phyloP scores from a whole-genome alignment of 2,329 filamentous ascomycete species.

The Colletotrichum orchidophilum region DNA sequence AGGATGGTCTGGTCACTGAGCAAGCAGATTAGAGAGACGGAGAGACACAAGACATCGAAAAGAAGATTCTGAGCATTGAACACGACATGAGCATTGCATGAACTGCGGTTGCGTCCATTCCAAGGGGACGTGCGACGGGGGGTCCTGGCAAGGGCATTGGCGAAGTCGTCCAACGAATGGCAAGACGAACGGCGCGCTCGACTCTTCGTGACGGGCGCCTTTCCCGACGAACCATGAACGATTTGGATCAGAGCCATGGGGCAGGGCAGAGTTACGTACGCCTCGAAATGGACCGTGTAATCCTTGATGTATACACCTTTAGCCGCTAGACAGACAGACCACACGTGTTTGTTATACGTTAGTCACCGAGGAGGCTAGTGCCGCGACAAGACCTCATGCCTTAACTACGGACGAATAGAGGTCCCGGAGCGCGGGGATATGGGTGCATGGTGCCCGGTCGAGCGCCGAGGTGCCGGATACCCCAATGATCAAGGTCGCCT shows the following conservation, averaged over 20 bases:
- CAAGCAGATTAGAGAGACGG: not conserved
- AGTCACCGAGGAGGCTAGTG: too few relatives aligned
- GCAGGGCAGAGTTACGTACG: not conserved
- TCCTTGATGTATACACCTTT: not conserved
- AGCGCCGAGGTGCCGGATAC: not conserved
- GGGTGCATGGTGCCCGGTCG: not conserved
- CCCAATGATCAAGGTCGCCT: not conserved
- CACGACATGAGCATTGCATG: slow-evolving; percentile 15
- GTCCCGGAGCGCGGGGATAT: not conserved
- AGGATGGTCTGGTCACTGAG: not conserved
- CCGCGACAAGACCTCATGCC: not conserved
- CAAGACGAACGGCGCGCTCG: slow-evolving; percentile 3
- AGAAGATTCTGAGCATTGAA: not conserved
- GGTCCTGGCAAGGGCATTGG: not conserved
- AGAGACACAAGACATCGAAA: not conserved
- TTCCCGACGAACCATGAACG: not conserved
- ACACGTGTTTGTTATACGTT: too few relatives aligned
- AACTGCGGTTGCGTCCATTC: not conserved
- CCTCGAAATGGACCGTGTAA: not conserved
- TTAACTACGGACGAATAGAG: too few relatives aligned
- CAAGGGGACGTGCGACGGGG: not conserved
- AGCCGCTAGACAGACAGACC: not conserved
- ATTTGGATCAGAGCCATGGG: too few relatives aligned
- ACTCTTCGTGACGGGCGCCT: not conserved
- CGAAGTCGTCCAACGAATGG: not conserved